Percentiles rank a stretch among this genome's conserved stretches.
phyloP scores from a whole-genome alignment of 1,139 yeast genomes.

The Blastobotrys buckinghamii region DNA sequence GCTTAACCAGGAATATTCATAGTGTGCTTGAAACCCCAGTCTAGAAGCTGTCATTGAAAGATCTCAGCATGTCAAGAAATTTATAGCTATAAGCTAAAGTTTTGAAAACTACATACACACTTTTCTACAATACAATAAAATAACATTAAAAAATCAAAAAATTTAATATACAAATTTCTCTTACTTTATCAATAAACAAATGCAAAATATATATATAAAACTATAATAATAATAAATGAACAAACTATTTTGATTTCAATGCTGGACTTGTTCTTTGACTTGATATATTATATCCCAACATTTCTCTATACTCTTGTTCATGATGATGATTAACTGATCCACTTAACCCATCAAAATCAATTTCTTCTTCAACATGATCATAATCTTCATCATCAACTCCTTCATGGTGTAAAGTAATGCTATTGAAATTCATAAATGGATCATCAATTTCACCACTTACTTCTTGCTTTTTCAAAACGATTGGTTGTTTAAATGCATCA shows the following conservation, averaged over 20 bases:
- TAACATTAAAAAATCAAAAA: too few species aligned
- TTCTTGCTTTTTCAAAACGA: conserved; percentile 5
- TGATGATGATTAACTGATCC: neutral
- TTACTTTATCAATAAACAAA: too few species aligned
- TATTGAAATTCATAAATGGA: conserved; percentile 83
- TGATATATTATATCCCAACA: conserved; percentile 13
- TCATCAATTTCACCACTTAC: conserved; percentile 36
- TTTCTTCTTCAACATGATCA: conserved; percentile 11
- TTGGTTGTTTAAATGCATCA: neutral
- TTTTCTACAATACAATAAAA: too few species aligned
- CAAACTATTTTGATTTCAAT: neutral
- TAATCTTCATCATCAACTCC: conserved; percentile 20
- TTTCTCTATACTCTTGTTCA: conserved; percentile 7
- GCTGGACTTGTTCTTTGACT: neutral
- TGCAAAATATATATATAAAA: too few species aligned
- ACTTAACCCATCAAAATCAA: conserved; percentile 5
- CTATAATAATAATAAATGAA: neutral
- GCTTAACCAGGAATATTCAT: too few species aligned
- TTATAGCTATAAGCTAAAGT: too few species aligned
- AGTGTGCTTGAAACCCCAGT: too few species aligned
- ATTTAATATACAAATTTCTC: too few species aligned
- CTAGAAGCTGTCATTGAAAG: too few species aligned
- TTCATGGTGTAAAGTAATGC: conserved; percentile 79
- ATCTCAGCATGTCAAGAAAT: too few species aligned
- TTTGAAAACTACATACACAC: too few species aligned